Percentiles rank a stretch among this genome's conserved stretches.
phyloP scores from a whole-genome alignment of 257 asterid genomes.

The Lantana camara region DNA sequence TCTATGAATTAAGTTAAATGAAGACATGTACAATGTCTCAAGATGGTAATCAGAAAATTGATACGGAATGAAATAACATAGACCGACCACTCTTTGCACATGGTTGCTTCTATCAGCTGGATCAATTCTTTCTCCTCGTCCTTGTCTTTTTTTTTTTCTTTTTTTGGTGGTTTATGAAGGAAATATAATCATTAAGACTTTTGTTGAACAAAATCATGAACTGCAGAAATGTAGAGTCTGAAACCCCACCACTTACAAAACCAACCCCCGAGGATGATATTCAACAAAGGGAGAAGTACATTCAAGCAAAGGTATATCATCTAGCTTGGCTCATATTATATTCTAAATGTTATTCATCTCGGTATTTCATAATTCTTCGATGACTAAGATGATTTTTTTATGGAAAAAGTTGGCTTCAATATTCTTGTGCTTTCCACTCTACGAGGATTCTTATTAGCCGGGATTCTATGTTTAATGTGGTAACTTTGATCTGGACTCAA shows the following conservation, averaged over 20 bases:
- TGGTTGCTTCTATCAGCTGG: constrained; percentile 1
- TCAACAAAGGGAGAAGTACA: constrained; percentile 71
- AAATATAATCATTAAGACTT: not conserved
- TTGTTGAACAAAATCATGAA: constrained; percentile 21
- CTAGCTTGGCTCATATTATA: constrained; percentile 9
- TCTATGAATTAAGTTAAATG: not conserved
- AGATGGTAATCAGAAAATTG: not conserved
- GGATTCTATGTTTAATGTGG: not conserved
- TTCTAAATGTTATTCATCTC: constrained; percentile 13
- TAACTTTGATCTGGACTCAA: constrained; percentile 14
- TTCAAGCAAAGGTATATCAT: constrained; percentile 83
- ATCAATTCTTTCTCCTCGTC: constrained; percentile 7
- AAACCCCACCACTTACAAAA: constrained; percentile 54
- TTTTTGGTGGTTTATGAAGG: constrained; percentile 19
- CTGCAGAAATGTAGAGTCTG: constrained; percentile 45
- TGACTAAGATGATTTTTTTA: not conserved
- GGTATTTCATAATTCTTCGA: not conserved
- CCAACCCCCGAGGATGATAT: constrained; percentile 68
- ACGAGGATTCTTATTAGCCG: not conserved
- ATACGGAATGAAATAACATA: constrained; percentile 1
- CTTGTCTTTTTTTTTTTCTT: too few species aligned
- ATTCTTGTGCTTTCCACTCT: constrained; percentile 2
- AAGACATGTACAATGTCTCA: not conserved
- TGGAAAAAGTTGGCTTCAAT: not conserved
- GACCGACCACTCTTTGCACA: constrained; percentile 7